These are phyloP conservation scores for Vigna radiata DNA, from an alignment of 306 rosid species.

Conservation along the genomic window DNA sequence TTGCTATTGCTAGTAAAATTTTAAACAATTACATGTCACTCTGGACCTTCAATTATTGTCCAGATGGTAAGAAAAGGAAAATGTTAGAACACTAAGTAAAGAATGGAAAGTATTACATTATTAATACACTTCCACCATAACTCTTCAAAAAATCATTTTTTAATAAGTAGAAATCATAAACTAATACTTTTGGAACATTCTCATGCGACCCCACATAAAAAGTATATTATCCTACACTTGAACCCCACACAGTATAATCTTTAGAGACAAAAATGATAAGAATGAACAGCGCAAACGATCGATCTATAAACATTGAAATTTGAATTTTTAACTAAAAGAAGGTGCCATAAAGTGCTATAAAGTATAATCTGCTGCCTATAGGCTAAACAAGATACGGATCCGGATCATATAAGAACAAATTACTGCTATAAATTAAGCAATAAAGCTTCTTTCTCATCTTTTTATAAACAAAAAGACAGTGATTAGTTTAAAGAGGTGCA, in stretches of 20 bases:
- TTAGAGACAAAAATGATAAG: slow-evolving; percentile 24
- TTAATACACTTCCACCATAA: not conserved
- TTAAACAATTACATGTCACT: not conserved
- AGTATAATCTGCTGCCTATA: slow-evolving; percentile 19
- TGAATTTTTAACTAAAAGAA: slow-evolving; percentile 15
- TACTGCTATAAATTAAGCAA: slow-evolving; percentile 32
- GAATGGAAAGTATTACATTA: not conserved
- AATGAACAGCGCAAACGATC: slow-evolving; percentile 26
- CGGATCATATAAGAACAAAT: slow-evolving; percentile 30
- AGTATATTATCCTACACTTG: slow-evolving; percentile 17
- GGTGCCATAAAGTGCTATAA: slow-evolving; percentile 29
- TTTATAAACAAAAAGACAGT: slow-evolving; percentile 42
- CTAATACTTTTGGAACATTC: not conserved
- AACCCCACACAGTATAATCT: slow-evolving; percentile 24
- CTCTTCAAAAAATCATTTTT: not conserved
- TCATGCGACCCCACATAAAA: not conserved
- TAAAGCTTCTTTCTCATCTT: slow-evolving; percentile 47
- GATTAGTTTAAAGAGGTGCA: slow-evolving; percentile 34
- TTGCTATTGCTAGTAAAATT: slow-evolving; percentile 7
- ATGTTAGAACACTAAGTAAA: not conserved
- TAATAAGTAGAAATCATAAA: not conserved
- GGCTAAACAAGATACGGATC: slow-evolving; percentile 19
- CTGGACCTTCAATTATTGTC: slow-evolving; percentile 2
- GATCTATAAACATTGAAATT: not conserved
- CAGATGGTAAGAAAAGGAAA: not conserved